Base-by-base conservation (phyloP, 2,329 filamentous ascomycete genomes). In the Paraphaeosphaeria sporulosa region DNA sequence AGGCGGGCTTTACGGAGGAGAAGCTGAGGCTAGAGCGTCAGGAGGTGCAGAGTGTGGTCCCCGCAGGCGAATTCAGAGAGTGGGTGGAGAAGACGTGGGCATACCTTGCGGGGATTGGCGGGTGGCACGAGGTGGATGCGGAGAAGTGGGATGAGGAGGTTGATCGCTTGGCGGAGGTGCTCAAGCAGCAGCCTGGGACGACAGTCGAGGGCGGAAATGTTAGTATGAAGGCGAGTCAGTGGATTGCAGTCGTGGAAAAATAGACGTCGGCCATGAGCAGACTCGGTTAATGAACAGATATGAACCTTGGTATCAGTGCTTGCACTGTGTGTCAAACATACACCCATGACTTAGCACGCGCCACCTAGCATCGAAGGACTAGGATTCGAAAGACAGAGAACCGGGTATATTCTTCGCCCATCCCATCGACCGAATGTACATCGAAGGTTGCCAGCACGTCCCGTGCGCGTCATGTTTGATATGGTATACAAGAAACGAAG, bases 71-170 rank as follows among this genome's bases (percentile, higher is more conserved):
- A 30, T 55, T 73, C 47, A 66, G 64, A 47, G 59, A 27, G 0
- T 75, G 71, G 71, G 61, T 63, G 4, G 73, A 74, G 65, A 68
- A 65, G 61, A 61, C 60, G 21, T 75, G 72, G 72, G 72, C 72
- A 17, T 75, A 68, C 64, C 32, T 73, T n/a, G 72, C 63, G 3
- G 66, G 67, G 1, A 61, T 75, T 57, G 69, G 64, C 0, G 65
- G 64, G 2, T 75, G 71, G 71, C 32, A 58, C 47, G 64, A 70
- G 49, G 61, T 59, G 2, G 73, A 75, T 62, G 67, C 65, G 58
- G 65, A 63, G 57, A 69, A 48, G 30, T 75, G 73, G 72, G 71
- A 73, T 42, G 66, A 72, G 47, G 70, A 69, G 34, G 70, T 75
- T 2, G 64, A 71, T 27, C 30, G 66, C 30, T 46, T 76, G 40